Base-by-base conservation (phyloP, 345 rosid species). In the Aegle marmelos region DNA sequence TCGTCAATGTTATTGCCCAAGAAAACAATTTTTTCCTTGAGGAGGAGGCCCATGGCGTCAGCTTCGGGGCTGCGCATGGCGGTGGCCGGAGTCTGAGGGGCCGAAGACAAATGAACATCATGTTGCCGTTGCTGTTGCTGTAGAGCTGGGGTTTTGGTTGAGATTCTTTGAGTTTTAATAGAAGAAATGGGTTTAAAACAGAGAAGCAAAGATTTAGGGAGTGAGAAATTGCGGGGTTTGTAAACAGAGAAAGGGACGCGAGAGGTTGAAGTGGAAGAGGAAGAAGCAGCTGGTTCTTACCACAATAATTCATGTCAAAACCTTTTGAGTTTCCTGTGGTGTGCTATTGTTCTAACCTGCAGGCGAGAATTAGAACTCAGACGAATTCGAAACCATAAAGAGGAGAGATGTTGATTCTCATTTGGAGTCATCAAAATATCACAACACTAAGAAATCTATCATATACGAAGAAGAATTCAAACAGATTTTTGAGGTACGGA, bases 21-120 rank as follows among this genome's bases (percentile, higher is more conserved):
- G 80, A 93, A 95, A 57, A 95, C 91, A 39, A 93, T 93, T 75
- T 98, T 89, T 77, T 95, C 99, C 78, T 64, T 87, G 3, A 95
- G 93, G 72, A 95, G 86, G 57, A 93, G 92, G 14, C 96, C 97
- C 99, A 92, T 89, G 79, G 91, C 91, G 79, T 95, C 98, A 6
- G 89, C 73, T 75, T 90, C 98, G 1, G 92, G 97, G 53, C 92
- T 96, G 17, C 89, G 88, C 83, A 83, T 88, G 79, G 97, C 90
- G 76, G 93, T 77, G 25, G 85, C 85, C 25, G 92, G 96, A 2
- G 84, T 85, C 90, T 93, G 97, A 4, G 91, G 81, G 5, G 82
- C 54, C 7, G 90, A 71, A 59, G 67, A 48, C 10, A 70, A 71
- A 53, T 78, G 72, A 17, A 79, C 56, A 27, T 28, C 56, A 48